Evolutionary conservation across 306 rosid species (phyloP), one percentile per base, ranked within the genome.

Genomic region (Crotalaria pallida): DNA sequence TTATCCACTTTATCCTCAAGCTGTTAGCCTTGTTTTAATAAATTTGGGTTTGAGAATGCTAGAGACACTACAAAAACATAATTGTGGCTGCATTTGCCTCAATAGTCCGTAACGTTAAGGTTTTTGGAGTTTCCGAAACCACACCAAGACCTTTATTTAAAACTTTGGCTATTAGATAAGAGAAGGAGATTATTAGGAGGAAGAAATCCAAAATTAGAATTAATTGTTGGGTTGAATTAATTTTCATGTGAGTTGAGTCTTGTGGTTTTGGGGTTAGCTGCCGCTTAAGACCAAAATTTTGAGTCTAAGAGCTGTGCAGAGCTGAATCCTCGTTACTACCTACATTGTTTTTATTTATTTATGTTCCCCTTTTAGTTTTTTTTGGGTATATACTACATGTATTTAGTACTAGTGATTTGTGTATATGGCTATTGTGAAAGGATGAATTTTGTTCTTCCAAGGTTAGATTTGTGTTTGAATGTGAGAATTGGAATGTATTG

Each of bases 1-100:
- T 69, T 87, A 3, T 93, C 98, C 9, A 71, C 85, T 29, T 43
- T 81, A 11, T 93, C 96, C n/a, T 93, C 92, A 3, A 80, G 78
- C 52, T 73, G 79, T 64, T 81, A n/a, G n/a, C n/a, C n/a, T n/a
- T n/a, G n/a, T n/a, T n/a, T n/a, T n/a, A n/a, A n/a, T n/a, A n/a
- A n/a, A n/a, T n/a, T n/a, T n/a, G n/a, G n/a, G n/a, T n/a, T n/a
- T n/a, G n/a, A n/a, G n/a, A n/a, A n/a, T n/a, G n/a, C n/a, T n/a
- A n/a, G n/a, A n/a, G n/a, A n/a, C n/a, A n/a, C n/a, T n/a, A n/a
- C n/a, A n/a, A n/a, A n/a, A n/a, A n/a, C n/a, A n/a, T n/a, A n/a
- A n/a, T n/a, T n/a, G n/a, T n/a, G n/a, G n/a, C n/a, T n/a, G n/a
- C n/a, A n/a, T n/a, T n/a, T n/a, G n/a, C n/a, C n/a, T n/a, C n/a